These are phyloP conservation scores for Lepidium campestre DNA, from an alignment of 441 rosid genomes.

Conservation along the genomic window DNA sequence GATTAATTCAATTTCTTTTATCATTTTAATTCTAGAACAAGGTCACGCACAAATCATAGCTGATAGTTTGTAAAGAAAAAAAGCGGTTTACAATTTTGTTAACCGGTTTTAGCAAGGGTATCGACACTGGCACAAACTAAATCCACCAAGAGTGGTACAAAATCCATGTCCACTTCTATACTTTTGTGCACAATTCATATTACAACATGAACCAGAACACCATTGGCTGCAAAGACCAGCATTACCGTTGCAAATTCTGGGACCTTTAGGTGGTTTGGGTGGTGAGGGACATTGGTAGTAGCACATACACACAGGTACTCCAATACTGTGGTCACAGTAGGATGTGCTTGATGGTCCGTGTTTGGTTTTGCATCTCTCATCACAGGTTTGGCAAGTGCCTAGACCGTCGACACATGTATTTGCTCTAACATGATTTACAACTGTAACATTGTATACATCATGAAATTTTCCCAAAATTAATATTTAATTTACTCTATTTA, in stretches of 20 bases:
- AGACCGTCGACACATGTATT: not conserved
- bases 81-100: not conserved
- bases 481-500: no score
- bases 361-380: conserved; percentile 12
- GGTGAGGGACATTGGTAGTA: not conserved
- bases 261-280: not conserved
- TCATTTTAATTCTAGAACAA: no score
- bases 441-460: no score
- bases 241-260: not conserved
- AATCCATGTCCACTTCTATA: conserved; percentile 8
- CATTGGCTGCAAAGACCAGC: conserved; percentile 11
- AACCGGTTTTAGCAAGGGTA: conserved; percentile 9
- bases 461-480: no score
- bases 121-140: conserved; percentile 3
- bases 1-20: no score
- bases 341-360: conserved; percentile 9
- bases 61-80: no score
- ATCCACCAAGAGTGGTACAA: not conserved
- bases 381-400: conserved; percentile 8
- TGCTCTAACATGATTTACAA: not conserved
- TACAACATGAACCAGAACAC: conserved; percentile 5
- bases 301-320: not conserved
- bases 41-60: no score
- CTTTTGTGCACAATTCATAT: conserved; percentile 6
- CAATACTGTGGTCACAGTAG: not conserved